phyloP scores from a whole-genome alignment of 495 filamentous ascomycete species.

The Schizothecium vesticola region DNA sequence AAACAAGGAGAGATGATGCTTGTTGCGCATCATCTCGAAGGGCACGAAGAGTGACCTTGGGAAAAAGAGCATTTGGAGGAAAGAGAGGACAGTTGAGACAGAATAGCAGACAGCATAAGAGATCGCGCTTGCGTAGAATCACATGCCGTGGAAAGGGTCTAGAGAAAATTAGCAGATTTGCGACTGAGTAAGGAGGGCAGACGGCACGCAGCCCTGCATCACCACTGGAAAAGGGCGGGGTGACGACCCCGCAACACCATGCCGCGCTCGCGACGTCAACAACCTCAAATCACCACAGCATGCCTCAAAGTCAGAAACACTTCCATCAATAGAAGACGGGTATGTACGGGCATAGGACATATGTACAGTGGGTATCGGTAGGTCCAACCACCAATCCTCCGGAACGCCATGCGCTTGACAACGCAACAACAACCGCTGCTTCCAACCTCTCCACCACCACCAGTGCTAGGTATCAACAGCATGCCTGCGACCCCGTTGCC shows the following conservation, averaged over 20 bases:
- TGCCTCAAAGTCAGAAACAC: slow-evolving; percentile 1
- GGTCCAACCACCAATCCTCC: slow-evolving; percentile 20
- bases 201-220: not conserved
- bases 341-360: slow-evolving; percentile 21
- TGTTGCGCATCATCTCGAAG: not conserved
- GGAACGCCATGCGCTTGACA: not conserved
- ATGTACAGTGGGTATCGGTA: slow-evolving; percentile 25
- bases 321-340: slow-evolving; percentile 15
- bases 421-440: not conserved
- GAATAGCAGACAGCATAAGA: not conserved
- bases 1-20: not conserved
- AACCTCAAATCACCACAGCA: not conserved
- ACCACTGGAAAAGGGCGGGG: not conserved
- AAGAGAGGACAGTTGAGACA: not conserved
- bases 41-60: not conserved
- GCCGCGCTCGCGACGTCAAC: not conserved
- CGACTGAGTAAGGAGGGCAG: not conserved
- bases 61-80: not conserved
- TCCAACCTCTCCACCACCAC: slow-evolving; percentile 14
- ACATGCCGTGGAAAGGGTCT: not conserved
- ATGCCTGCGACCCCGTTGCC: slow-evolving; percentile 32
- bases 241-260: not conserved
- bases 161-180: not conserved
- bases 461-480: slow-evolving; percentile 16
- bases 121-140: not conserved